A percentile compares a stretch with the other conserved stretches of the same genome.
These are phyloP conservation scores for Cyberlindnera lachancei DNA, from an alignment of 805 yeast genomes.

Conservation along the genomic window DNA sequence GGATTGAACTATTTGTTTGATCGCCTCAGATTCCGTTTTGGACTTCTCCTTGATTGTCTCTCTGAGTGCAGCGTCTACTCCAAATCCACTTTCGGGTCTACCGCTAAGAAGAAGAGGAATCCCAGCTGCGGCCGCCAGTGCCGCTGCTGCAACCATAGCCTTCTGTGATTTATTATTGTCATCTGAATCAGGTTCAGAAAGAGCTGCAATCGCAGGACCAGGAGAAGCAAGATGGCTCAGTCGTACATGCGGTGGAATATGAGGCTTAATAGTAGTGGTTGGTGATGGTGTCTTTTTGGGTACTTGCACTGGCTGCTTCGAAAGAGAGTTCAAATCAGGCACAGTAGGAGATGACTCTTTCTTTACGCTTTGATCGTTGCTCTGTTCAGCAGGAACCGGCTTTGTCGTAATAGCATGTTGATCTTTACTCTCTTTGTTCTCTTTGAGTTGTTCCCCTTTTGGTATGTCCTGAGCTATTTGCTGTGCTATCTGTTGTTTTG, in stretches of 20 bases:
- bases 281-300: slow-evolving; percentile 2
- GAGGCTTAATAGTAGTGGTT: slow-evolving; percentile 1
- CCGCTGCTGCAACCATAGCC: slow-evolving; percentile 76
- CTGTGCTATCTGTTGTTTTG: slow-evolving; percentile 1
- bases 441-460: not conserved
- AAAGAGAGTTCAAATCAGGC: not conserved
- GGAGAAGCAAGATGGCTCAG: slow-evolving; percentile 30
- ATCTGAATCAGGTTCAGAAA: slow-evolving; percentile 20
- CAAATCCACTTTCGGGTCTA: slow-evolving; percentile 3
- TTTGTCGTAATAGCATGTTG: not conserved
- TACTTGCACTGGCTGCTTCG: slow-evolving; percentile 1
- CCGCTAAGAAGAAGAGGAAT: slow-evolving; percentile 51
- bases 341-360: not conserved
- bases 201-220: slow-evolving; percentile 40
- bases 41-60: slow-evolving; percentile 1
- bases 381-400: not conserved
- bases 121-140: slow-evolving; percentile 75
- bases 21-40: slow-evolving; percentile 2
- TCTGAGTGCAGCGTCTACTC: slow-evolving; percentile 13
- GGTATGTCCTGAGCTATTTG: not conserved
- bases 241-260: slow-evolving; percentile 6
- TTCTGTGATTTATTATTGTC: slow-evolving; percentile 24
- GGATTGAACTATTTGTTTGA: slow-evolving; percentile 2
- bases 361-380: slow-evolving; percentile 1
- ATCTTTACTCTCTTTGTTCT: not conserved